Percentiles rank a stretch among this genome's conserved stretches.
phyloP scores from a whole-genome alignment of 1,139 yeast genomes.

The Suzukiozyma palmioleophila region DNA sequence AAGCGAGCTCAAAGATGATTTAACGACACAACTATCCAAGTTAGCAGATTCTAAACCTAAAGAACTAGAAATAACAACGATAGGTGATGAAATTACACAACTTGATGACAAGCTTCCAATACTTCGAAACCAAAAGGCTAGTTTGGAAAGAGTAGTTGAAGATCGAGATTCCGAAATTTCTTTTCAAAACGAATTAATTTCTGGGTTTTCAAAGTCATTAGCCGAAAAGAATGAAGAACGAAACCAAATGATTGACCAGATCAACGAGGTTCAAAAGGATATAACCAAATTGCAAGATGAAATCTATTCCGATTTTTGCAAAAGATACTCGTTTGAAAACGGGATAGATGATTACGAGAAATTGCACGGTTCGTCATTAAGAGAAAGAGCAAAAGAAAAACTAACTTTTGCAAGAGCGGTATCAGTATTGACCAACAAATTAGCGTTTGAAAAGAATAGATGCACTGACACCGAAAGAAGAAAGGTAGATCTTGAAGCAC shows the following conservation, averaged over 20 bases:
- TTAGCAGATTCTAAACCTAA: constrained; percentile 48
- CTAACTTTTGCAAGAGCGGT: constrained; percentile 59
- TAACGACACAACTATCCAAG: constrained; percentile 49
- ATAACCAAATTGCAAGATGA: constrained; percentile 36
- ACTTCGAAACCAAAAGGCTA: constrained; percentile 47
- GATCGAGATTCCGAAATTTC: constrained; percentile 55
- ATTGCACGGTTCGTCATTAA: constrained; percentile 56
- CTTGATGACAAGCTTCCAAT: constrained; percentile 54
- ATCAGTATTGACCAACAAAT: constrained; percentile 55
- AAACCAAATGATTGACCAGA: constrained; percentile 26
- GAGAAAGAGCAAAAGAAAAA: constrained; percentile 61
- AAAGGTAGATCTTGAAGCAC: constrained; percentile 30
- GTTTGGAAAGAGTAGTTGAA: constrained; percentile 46
- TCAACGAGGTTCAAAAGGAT: constrained; percentile 19
- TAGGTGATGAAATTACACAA: constrained; percentile 49
- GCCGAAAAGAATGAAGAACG: constrained; percentile 17
- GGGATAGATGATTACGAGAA: constrained; percentile 65
- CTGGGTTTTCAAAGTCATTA: constrained; percentile 16
- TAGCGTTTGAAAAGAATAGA: constrained; percentile 61
- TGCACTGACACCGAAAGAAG: constrained; percentile 47
- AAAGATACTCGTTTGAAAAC: constrained; percentile 44
- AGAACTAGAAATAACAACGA: constrained; percentile 53
- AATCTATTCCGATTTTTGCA: constrained; percentile 54
- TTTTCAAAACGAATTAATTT: constrained; percentile 34
- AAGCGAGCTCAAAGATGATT: constrained; percentile 55